Percentiles rank a stretch among this genome's conserved stretches.
These are phyloP conservation scores for Paraleonurus japonicus DNA, from an alignment of 257 asterid species.

Conservation along the genomic window DNA sequence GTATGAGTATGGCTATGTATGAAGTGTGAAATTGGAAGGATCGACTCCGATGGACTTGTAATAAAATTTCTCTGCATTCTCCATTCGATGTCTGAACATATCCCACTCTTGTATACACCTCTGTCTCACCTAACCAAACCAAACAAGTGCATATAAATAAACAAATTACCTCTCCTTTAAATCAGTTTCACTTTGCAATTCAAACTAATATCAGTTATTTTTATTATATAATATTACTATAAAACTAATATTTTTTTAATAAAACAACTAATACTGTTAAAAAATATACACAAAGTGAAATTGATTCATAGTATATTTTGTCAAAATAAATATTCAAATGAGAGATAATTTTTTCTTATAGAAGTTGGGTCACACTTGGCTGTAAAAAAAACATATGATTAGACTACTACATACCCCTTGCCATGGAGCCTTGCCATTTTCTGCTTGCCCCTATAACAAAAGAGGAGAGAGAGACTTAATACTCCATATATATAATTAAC, in stretches of 20 bases:
- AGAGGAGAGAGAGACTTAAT: background rate
- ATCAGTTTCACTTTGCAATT: no score
- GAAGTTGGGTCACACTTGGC: no score
- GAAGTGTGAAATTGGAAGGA: conserved; percentile 34
- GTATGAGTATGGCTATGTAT: conserved; percentile 10
- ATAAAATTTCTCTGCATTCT: conserved; percentile 62
- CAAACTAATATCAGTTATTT: no score
- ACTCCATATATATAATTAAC: background rate
- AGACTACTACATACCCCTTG: conserved; percentile 66
- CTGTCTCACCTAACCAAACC: conserved; percentile 65
- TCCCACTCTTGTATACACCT: conserved; percentile 75
- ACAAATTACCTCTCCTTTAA: no score
- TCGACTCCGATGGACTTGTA: conserved; percentile 51
- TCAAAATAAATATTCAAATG: no score
- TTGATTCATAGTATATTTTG: no score
- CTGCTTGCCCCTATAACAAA: conserved; percentile 53
- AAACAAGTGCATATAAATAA: background rate
- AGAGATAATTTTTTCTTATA: no score
- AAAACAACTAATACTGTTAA: no score
- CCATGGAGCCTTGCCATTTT: conserved; percentile 70
- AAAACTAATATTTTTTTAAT: no score
- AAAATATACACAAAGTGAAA: no score
- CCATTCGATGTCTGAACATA: conserved; percentile 61
- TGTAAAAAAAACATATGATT: background rate
- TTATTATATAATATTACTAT: no score